Base-by-base conservation (phyloP, 805 yeast species). In the Wickerhamia fluorescens region DNA sequence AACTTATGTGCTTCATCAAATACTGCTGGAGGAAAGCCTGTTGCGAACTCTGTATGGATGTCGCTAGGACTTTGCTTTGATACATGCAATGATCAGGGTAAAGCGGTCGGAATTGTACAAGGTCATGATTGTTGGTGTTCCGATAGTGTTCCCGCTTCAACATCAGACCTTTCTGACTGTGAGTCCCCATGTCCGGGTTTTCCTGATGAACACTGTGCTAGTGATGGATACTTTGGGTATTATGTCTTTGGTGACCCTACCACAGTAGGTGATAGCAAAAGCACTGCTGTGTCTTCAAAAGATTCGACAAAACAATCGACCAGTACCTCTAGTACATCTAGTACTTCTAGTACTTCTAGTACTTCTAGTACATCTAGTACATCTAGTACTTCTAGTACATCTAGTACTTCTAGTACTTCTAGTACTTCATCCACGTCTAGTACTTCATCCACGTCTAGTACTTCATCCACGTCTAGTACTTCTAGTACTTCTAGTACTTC, bases 81-180 rank as follows among this genome's bases (percentile, higher is more conserved):
- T 25, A 48, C 56, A 13, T 78, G 85, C 44, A 11, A 31, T 2
- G 38, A 32, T 6, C 30, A 37, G n/a, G 70, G 69, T 6, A 67
- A 56, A 36, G 61, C 72, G 7, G 73, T 63, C 34, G 85, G 75
- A 11, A 64, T 78, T 23, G 51, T 77, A 20, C 74, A 60, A 38
- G 62, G 58, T n/a, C 36, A 53, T 21, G 21, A 55, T 25, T 78
- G 86, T 48, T 78, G 80, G 78, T 78, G 86, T 45, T 64, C 82
- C 5, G 64, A 76, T 42, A 37, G 43, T 6, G 49, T 65, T 13
- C 84, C 85, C 0, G 57, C 44, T 1, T 39, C 47, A 11, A 59
- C 75, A 0, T 58, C 56, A 0, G 37, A 43, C 16, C 22, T 57
- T 7, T 31, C 45, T n/a, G 36, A 53, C 16, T 71, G 76, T 47